Conservation (phyloP, 1,139 yeast species). For the Saccharomyces hybrid region DNA sequence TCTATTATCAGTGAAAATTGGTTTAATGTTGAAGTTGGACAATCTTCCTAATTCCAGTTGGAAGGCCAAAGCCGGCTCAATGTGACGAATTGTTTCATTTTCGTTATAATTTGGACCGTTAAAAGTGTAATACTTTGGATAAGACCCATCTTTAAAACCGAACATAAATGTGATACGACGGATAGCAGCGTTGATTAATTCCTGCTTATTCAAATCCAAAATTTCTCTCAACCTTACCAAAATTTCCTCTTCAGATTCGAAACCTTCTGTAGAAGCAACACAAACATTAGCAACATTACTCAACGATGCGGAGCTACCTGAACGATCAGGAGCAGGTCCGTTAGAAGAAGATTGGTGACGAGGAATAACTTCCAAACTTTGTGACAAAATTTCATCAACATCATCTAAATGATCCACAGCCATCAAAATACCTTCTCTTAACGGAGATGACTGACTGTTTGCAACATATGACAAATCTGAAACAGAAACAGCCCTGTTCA, state of each 20-base stretch:
- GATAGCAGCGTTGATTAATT: slow-evolving; percentile 59
- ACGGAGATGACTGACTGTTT: slow-evolving; percentile 51
- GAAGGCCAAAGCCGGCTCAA: slow-evolving; percentile 97
- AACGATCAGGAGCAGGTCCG: slow-evolving; percentile 41
- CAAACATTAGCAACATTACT: slow-evolving; percentile 78
- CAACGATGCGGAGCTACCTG: slow-evolving; percentile 38
- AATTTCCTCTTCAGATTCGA: slow-evolving; percentile 61
- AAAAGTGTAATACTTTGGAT: slow-evolving; percentile 94
- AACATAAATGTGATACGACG: slow-evolving; percentile 91
- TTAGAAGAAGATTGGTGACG: slow-evolving; percentile 33
- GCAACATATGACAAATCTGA: slow-evolving; percentile 85
- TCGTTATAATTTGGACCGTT: slow-evolving; percentile 77
- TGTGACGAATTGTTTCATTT: slow-evolving; percentile 91
- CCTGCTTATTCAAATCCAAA: slow-evolving; percentile 61
- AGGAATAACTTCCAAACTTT: slow-evolving; percentile 69
- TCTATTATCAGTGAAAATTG: slow-evolving; percentile 93
- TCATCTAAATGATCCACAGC: slow-evolving; percentile 84
- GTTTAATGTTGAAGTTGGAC: slow-evolving; percentile 89
- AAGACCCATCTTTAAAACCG: slow-evolving; percentile 74
- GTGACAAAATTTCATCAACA: slow-evolving; percentile 69
- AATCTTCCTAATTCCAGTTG: slow-evolving; percentile 92
- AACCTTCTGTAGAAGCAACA: slow-evolving; percentile 67
- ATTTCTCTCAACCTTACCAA: slow-evolving; percentile 56
- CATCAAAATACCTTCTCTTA: slow-evolving; percentile 81
- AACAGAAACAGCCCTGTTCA: slow-evolving; percentile 86